phyloP scores from a whole-genome alignment of 148 eudicot species.

The Cornus suecica region DNA sequence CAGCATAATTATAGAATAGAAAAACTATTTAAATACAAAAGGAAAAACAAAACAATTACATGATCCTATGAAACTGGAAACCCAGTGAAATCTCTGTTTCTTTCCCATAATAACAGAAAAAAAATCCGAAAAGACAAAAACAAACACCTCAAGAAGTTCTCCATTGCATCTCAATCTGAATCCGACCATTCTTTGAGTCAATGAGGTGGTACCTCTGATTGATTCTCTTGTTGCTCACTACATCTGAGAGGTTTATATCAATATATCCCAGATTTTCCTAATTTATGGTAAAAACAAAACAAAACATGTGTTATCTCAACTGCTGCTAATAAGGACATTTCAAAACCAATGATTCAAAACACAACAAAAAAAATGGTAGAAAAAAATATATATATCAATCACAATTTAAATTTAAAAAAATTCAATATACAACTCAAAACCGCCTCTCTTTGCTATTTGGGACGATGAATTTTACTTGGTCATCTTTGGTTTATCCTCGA shows the following conservation, averaged over 20 bases:
- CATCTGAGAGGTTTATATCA: slow-evolving; percentile 62
- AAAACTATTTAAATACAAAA: neutral
- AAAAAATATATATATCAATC: neutral
- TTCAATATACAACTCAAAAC: no score
- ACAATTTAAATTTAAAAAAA: neutral
- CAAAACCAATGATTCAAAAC: neutral
- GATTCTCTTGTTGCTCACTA: slow-evolving; percentile 60
- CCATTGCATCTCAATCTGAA: slow-evolving; percentile 75
- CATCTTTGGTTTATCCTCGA: no score
- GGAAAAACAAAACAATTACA: neutral
- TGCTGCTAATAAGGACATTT: neutral
- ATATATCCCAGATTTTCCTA: slow-evolving; percentile 75
- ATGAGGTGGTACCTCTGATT: slow-evolving; percentile 65
- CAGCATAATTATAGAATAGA: neutral
- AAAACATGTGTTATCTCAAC: neutral
- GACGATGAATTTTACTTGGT: no score
- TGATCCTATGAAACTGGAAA: neutral
- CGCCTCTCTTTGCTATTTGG: no score
- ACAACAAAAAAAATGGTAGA: neutral
- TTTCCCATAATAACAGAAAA: neutral
- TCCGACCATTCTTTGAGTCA: slow-evolving; percentile 65
- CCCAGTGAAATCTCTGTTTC: neutral
- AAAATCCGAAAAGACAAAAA: neutral
- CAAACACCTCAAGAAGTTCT: slow-evolving; percentile 36
- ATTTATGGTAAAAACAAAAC: slow-evolving; percentile 1